These are phyloP conservation scores for Ceratocystis destructans DNA, from an alignment of 2,329 filamentous ascomycete genomes.

Conservation along the genomic window DNA sequence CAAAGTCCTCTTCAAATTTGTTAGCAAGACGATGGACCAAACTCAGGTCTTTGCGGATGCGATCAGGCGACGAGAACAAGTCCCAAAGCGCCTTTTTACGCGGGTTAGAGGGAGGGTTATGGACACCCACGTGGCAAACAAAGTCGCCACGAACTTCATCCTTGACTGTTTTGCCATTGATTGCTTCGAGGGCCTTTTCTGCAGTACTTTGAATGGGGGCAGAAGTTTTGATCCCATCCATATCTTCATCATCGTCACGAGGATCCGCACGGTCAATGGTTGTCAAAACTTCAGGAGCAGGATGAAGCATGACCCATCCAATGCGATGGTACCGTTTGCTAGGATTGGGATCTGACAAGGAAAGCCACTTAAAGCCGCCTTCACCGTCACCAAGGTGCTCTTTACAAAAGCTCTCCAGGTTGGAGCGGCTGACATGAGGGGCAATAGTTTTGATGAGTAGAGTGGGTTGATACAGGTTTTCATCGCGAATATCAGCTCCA, in stretches of 20 bases:
- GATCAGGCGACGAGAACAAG: constrained; percentile 84
- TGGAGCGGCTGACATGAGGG: constrained; percentile 84
- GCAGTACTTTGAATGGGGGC: constrained; percentile 45
- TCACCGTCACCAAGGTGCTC: constrained; percentile 84
- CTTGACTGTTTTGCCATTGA: constrained; percentile 95
- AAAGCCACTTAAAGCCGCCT: constrained; percentile 90
- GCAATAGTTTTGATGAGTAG: constrained; percentile 96
- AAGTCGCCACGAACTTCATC: constrained; percentile 91
- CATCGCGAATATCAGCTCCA: constrained; percentile 78
- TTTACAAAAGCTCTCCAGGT: constrained; percentile 86
- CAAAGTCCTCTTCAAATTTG: constrained; percentile 76
- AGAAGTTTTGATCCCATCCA: constrained; percentile 40
- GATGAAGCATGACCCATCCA: constrained; percentile 94
- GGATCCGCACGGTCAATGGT: constrained; percentile 59
- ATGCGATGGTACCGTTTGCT: constrained; percentile 95
- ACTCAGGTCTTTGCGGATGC: constrained; percentile 77
- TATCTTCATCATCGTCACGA: constrained; percentile 42
- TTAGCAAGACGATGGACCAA: constrained; percentile 69
- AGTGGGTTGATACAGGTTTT: constrained; percentile 76
- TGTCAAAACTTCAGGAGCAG: constrained; percentile 51
- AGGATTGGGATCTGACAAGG: constrained; percentile 89
- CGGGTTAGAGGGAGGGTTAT: constrained; percentile 72
- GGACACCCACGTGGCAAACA: constrained; percentile 91
- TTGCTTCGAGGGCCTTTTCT: constrained; percentile 78
- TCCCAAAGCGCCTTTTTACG: constrained; percentile 96